Conservation (phyloP, 2,329 filamentous ascomycete genomes). For the Torrubiella hemipterigena region DNA sequence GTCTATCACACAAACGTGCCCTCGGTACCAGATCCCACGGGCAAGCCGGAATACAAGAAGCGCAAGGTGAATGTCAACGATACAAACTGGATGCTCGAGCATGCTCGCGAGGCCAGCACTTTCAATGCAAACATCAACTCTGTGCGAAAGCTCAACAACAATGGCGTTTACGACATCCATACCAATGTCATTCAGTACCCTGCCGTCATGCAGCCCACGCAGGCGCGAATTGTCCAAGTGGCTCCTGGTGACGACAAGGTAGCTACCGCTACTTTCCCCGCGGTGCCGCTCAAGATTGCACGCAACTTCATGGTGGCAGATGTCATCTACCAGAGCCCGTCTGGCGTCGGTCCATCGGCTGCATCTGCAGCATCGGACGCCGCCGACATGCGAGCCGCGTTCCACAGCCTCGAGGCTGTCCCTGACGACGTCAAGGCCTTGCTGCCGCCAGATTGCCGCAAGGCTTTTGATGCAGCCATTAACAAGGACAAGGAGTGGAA, state of each 20-base stretch:
- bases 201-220: slow-evolving; percentile 77
- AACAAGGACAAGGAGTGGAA: slow-evolving; percentile 61
- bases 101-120: slow-evolving; percentile 78
- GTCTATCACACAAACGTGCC: slow-evolving; percentile 83
- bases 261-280: slow-evolving; percentile 28
- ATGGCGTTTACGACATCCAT: slow-evolving; percentile 84
- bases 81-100: slow-evolving; percentile 93
- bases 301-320: slow-evolving; percentile 48
- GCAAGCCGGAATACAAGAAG: slow-evolving; percentile 73
- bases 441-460: slow-evolving; percentile 57
- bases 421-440: slow-evolving; percentile 53
- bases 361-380: slow-evolving; percentile 31
- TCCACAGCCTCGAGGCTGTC: slow-evolving; percentile 51
- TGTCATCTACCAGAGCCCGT: slow-evolving; percentile 38
- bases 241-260: slow-evolving; percentile 25
- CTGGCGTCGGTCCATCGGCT: slow-evolving; percentile 30
- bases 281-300: slow-evolving; percentile 34
- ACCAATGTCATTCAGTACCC: slow-evolving; percentile 89
- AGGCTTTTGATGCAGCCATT: slow-evolving; percentile 58
- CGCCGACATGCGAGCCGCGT: slow-evolving; percentile 36
- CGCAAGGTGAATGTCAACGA: slow-evolving; percentile 80
- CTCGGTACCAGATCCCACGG: slow-evolving; percentile 60
- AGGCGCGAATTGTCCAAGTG: slow-evolving; percentile 69
- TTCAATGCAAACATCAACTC: slow-evolving; percentile 70
- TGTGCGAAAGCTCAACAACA: slow-evolving; percentile 54